Conservation (phyloP, 208 protist genomes). For the Crithidia thermophila region DNA sequence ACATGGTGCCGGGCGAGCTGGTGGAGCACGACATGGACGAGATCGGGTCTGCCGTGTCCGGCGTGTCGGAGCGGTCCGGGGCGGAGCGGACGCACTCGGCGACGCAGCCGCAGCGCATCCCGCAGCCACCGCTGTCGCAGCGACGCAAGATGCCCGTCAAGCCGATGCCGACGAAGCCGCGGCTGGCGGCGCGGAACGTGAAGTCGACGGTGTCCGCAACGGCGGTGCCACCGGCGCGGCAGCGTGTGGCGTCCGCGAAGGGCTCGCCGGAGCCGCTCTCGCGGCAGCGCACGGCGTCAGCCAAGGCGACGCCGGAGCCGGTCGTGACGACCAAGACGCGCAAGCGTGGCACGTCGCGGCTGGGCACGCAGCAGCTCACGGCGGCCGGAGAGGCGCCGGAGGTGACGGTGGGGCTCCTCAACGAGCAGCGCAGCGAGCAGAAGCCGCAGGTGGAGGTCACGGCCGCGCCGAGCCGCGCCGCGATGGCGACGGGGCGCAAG, state of each 20-base stretch:
- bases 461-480: background rate
- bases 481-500: slow-evolving; percentile 7
- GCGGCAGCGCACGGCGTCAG: background rate
- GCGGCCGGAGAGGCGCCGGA: slow-evolving; percentile 27
- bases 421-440: slow-evolving; percentile 14
- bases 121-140: slow-evolving; percentile 5
- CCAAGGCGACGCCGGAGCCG: slow-evolving; percentile 9
- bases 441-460: background rate
- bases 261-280: background rate
- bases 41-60: background rate
- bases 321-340: slow-evolving; percentile 24
- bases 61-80: background rate
- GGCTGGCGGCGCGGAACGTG: slow-evolving; percentile 3
- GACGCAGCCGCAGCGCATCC: background rate
- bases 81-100: background rate
- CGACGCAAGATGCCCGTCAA: slow-evolving; percentile 11
- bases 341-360: slow-evolving; percentile 19
- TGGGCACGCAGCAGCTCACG: slow-evolving; percentile 19
- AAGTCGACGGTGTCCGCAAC: background rate
- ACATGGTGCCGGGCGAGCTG: slow-evolving; percentile 44
- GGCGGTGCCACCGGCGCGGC: background rate
- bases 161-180: slow-evolving; percentile 16
- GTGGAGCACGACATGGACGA: slow-evolving; percentile 42
- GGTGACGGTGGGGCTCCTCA: slow-evolving; percentile 37
- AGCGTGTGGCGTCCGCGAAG: background rate